Evolutionary conservation across 768 basidiomycete genomes (phyloP), one percentile per base, ranked within the genome.

Genomic region (Leccinum uliginosum): DNA sequence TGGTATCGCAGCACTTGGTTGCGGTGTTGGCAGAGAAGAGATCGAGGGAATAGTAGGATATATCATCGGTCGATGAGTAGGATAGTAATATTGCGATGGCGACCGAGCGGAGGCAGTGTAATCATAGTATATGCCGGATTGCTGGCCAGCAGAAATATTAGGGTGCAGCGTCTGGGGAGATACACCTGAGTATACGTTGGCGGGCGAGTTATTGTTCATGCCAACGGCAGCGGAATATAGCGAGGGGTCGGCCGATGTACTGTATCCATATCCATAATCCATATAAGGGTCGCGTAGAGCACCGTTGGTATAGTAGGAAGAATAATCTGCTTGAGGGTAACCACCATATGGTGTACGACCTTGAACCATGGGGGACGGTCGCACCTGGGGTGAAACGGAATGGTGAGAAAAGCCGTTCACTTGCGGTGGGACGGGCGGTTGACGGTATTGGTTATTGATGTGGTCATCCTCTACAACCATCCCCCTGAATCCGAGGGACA

Each of bases 11-110:
- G 76, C 64, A 32, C 71, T 66, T 26, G 82, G 56, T 54, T 83
- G 83, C 23, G 79, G 71, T n/a, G 76, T 73, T 8, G 78, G 70
- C 74, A 86, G 79, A 24, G 83, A 77, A 6, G 83, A 82, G 53
- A 80, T 79, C 26, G 79, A 71, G 14, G 80, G 74, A 26, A 78
- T 75, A 12, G 76, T 68, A 56, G 82, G 78, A 68, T 84, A 87
- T 57, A 87, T 73, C 65, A 87, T 75, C 6, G 81, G 71, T 64
- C 85, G 86, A 58, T 75, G 77, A 14, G 79, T 64, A 27, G 82
- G 76, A 64, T 83, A 86, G 65, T 77, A 89, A 64, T 78, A 88
- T 58, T 82, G 86, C 12, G 84, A 81, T 11, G 79, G 73, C 4
- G 79, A 75, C 45, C 80, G 78, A 47, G 77, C 72, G 12, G 75